Evolutionary conservation across 2,329 filamentous ascomycete genomes (phyloP), one percentile per base, ranked within the genome.

Genomic region (Aureobasidium subglaciale): DNA sequence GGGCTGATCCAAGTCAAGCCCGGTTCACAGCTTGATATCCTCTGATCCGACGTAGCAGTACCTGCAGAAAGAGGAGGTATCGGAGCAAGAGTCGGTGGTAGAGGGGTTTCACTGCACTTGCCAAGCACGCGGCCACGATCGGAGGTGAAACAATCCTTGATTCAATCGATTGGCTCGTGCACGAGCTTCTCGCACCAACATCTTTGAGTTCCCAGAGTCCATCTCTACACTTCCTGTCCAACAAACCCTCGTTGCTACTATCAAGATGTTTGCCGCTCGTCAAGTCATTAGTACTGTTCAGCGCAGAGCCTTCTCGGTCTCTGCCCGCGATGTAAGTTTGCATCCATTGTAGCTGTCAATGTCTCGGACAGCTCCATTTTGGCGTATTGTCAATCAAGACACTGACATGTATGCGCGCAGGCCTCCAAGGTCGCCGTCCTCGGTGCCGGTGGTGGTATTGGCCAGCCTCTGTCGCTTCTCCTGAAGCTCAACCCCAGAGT

Each of bases 401-500:
- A 34, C 52, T 55, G 49, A 58, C 64, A 61, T 63, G 64, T 34
- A 10, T 27, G 24, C 38, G 59, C 38, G 56, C 53, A 99, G 93
- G 84, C 90, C 71, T 95, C 91, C 77, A 97, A 97, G 84, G 93
- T 99, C 69, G 85, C 91, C 71, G 90, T 99, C 66, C 88, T 97
- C 74, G 93, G 93, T 81, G 93, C 93, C 66, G 87, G 87, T 70
- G 93, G 93, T 79, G 93, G 93, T 77, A 99, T 99, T 79, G 93
- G 93, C 75, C 93, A 99, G 75, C 93, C 93, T 70, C 81, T 99
- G 69, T 99, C 93, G 58, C 87, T 99, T 65, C 86, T 99, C 71
- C 84, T 99, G 76, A 99, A 99, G 90, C 86, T 96, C 73, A 97
- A 96, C 86, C 90, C 91, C 67, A 84, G 88, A 71, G 92, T 97